phyloP scores from a whole-genome alignment of 192 early-diverging fungal species.

The Bifiguratus adelaidae region DNA sequence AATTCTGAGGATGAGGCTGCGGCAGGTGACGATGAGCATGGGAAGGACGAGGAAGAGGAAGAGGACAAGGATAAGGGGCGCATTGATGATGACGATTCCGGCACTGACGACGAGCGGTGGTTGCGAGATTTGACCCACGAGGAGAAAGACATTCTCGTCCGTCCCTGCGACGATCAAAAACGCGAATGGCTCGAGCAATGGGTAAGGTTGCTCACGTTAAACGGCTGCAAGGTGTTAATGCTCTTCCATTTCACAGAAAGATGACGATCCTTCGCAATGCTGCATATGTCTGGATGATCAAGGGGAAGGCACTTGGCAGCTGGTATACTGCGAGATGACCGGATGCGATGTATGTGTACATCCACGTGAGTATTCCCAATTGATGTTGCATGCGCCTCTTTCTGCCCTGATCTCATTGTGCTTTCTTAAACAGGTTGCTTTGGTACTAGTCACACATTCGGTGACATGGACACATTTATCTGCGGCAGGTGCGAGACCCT shows the following conservation, averaged over 20 bases:
- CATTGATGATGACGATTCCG: slow-evolving; percentile 17
- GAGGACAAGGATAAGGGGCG: slow-evolving; percentile 4
- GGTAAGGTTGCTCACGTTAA: slow-evolving; percentile 5
- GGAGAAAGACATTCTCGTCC: too few species aligned
- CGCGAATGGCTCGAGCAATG: slow-evolving; percentile 26
- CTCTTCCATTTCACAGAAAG: slow-evolving; percentile 21
- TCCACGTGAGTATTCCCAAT: slow-evolving; percentile 6
- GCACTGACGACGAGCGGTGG: too few species aligned
- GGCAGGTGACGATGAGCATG: slow-evolving; percentile 10
- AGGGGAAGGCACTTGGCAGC: slow-evolving; percentile 29
- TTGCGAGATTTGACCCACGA: too few species aligned
- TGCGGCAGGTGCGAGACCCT: too few species aligned
- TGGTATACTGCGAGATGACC: slow-evolving; percentile 38
- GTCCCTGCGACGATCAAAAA: too few species aligned
- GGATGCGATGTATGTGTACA: slow-evolving; percentile 12
- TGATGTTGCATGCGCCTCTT: not conserved
- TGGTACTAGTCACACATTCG: too few species aligned
- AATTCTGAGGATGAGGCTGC: too few species aligned
- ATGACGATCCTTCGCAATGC: slow-evolving; percentile 37
- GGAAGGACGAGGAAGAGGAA: slow-evolving; percentile 2
- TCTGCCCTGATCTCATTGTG: too few species aligned
- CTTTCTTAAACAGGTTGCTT: too few species aligned
- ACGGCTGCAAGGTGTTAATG: not conserved
- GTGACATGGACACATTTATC: too few species aligned
- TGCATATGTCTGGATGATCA: slow-evolving; percentile 36